phyloP scores from a whole-genome alignment of 73 alveolate genomes.

The Breviolum minutum region DNA sequence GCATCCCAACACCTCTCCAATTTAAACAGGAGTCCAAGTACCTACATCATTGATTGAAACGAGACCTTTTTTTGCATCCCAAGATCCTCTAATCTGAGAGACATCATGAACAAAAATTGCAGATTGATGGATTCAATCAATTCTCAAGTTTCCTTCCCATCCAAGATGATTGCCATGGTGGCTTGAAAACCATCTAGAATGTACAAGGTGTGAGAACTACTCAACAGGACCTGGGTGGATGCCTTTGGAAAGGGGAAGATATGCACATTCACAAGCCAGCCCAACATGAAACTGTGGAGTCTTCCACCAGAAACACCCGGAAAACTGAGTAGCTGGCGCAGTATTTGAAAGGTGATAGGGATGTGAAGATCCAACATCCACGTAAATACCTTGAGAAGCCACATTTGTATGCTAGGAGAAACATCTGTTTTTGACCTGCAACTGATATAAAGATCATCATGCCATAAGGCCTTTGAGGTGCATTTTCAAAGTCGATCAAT shows the following conservation, averaged over 20 bases:
- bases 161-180: not conserved
- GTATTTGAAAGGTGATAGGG: slow-evolving; percentile 89
- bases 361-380: slow-evolving; percentile 79
- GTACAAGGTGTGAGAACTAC: not conserved
- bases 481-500: not conserved
- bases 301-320: no score
- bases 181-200: not conserved
- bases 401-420: not conserved
- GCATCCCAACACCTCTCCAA: slow-evolving; percentile 38
- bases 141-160: no score
- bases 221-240: not conserved
- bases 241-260: not conserved
- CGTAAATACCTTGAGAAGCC: slow-evolving; percentile 23
- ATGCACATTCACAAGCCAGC: not conserved
- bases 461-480: no score
- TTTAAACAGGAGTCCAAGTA: slow-evolving; percentile 44
- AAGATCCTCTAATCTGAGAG: no score
- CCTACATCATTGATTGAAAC: not conserved
- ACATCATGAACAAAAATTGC: no score
- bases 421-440: no score
- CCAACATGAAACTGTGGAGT: no score
- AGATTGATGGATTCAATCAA: no score
- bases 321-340: not conserved
- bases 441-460: not conserved
- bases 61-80: no score